Percentiles rank a stretch among this genome's conserved stretches.
These are phyloP conservation scores for Penicillium sp. DNA, from an alignment of 2,329 filamentous ascomycete genomes.

Conservation along the genomic window DNA sequence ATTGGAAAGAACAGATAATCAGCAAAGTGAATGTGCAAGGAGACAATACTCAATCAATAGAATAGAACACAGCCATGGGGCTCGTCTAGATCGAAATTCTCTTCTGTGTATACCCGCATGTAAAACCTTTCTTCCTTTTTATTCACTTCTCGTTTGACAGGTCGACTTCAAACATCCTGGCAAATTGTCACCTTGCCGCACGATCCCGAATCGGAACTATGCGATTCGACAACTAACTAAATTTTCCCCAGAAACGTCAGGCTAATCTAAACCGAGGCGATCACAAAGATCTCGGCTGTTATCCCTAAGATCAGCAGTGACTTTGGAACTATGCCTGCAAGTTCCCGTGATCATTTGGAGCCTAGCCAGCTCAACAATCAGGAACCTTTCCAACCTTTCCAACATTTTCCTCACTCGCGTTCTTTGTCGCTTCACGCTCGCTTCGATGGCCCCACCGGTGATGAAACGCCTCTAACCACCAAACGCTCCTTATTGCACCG, in stretches of 20 bases:
- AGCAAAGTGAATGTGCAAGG: too few relatives aligned
- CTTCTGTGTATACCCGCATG: slow-evolving; percentile 2
- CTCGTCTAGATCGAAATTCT: slow-evolving; percentile 12
- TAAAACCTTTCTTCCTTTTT: not conserved
- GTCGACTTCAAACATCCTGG: slow-evolving; percentile 6
- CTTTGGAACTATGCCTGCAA: slow-evolving; percentile 2
- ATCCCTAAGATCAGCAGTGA: not conserved
- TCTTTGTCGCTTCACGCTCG: slow-evolving; percentile 20
- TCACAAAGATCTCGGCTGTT: not conserved
- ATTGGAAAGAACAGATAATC: not conserved
- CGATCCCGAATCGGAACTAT: slow-evolving; percentile 1
- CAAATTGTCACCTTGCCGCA: not conserved
- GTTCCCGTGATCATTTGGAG: slow-evolving; percentile 7
- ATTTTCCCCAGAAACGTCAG: slow-evolving; percentile 6
- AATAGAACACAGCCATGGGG: not conserved
- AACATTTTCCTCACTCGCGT: slow-evolving; percentile 2
- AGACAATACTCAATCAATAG: not conserved
- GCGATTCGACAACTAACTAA: not conserved
- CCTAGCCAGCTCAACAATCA: slow-evolving; percentile 3
- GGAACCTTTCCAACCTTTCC: not conserved
- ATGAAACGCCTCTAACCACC: slow-evolving; percentile 46
- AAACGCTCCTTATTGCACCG: slow-evolving; percentile 40
- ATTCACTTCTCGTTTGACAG: slow-evolving; percentile 2
- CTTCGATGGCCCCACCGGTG: slow-evolving; percentile 38
- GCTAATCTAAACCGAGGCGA: not conserved